Conservation (phyloP, 2,329 filamentous ascomycete genomes). For the Malbranchea cinnamomea region DNA sequence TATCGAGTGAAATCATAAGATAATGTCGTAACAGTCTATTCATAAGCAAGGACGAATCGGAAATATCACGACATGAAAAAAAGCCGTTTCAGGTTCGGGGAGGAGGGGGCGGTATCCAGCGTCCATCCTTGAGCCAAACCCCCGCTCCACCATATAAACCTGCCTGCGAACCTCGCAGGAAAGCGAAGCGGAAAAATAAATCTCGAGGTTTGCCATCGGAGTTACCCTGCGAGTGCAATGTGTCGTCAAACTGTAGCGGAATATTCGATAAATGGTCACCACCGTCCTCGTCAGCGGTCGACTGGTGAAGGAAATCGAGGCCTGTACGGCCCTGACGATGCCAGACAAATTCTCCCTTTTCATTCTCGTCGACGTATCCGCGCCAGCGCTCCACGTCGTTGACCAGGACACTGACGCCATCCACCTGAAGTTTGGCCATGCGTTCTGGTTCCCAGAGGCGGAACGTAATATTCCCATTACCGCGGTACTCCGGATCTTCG, state of each 20-base stretch:
- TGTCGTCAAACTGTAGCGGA: no score
- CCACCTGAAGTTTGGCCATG: slow-evolving; percentile 28
- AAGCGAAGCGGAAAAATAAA: slow-evolving; percentile 34
- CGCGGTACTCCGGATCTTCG: slow-evolving; percentile 10
- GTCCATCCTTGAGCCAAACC: slow-evolving; percentile 19
- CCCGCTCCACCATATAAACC: slow-evolving; percentile 25
- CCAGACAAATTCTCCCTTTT: slow-evolving; percentile 37
- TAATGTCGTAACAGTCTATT: no score
- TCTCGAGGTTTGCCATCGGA: slow-evolving; percentile 22
- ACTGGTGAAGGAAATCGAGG: slow-evolving; percentile 16
- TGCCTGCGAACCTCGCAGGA: slow-evolving; percentile 26
- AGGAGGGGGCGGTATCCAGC: slow-evolving; percentile 11
- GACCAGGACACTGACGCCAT: slow-evolving; percentile 45
- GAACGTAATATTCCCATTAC: slow-evolving; percentile 33
- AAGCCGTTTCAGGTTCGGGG: slow-evolving; percentile 7
- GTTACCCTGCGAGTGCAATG: no score
- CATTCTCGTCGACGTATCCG: slow-evolving; percentile 38
- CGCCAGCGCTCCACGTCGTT: slow-evolving; percentile 50
- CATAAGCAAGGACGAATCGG: not conserved
- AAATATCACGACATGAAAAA: not conserved
- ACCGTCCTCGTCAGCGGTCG: slow-evolving; percentile 11
- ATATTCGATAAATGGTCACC: not conserved
- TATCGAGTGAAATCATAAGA: no score
- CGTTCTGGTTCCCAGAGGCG: slow-evolving; percentile 26
- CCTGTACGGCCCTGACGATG: slow-evolving; percentile 27